These are phyloP conservation scores for Talaromyces borbonicus DNA, from an alignment of 495 filamentous ascomycete genomes.

Conservation along the genomic window DNA sequence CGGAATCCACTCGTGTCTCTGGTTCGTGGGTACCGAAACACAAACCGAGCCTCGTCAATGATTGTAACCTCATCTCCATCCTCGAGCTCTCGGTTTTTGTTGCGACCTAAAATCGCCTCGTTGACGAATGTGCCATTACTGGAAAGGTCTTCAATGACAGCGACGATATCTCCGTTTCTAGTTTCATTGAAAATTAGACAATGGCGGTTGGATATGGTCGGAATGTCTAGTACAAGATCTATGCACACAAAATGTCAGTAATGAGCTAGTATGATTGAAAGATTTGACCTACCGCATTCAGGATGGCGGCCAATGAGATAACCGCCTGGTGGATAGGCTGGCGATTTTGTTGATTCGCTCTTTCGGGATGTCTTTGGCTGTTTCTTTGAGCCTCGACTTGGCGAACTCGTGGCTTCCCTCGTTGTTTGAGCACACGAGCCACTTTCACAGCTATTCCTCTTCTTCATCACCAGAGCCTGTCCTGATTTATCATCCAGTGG, in stretches of 20 bases:
- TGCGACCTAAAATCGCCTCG: constrained; percentile 80
- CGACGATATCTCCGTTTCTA: constrained; percentile 65
- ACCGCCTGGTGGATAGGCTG: constrained; percentile 57
- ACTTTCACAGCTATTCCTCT: constrained; percentile 46
- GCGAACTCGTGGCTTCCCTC: constrained; percentile 41
- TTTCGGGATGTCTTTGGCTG: constrained; percentile 8
- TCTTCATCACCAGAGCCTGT: constrained; percentile 63
- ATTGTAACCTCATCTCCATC: constrained; percentile 87
- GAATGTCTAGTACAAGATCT: constrained; percentile 73
- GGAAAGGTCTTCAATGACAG: constrained; percentile 85
- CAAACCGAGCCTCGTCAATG: constrained; percentile 69
- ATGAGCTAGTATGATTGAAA: not conserved
- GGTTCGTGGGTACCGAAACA: constrained; percentile 79
- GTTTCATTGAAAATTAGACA: constrained; percentile 85
- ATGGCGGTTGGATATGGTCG: constrained; percentile 91
- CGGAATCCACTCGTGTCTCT: constrained; percentile 66
- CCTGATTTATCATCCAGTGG: constrained; percentile 62
- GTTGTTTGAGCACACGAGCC: constrained; percentile 11
- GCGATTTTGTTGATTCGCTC: constrained; percentile 13
- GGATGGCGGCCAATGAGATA: constrained; percentile 89
- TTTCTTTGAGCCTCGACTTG: constrained; percentile 15
- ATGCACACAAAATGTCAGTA: constrained; percentile 12
- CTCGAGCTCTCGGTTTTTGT: constrained; percentile 77
- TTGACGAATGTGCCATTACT: constrained; percentile 97
- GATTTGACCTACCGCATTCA: constrained; percentile 68